Percentiles rank a stretch among this genome's conserved stretches.
phyloP scores from a whole-genome alignment of 441 rosid genomes.

The Geranium incanum region DNA sequence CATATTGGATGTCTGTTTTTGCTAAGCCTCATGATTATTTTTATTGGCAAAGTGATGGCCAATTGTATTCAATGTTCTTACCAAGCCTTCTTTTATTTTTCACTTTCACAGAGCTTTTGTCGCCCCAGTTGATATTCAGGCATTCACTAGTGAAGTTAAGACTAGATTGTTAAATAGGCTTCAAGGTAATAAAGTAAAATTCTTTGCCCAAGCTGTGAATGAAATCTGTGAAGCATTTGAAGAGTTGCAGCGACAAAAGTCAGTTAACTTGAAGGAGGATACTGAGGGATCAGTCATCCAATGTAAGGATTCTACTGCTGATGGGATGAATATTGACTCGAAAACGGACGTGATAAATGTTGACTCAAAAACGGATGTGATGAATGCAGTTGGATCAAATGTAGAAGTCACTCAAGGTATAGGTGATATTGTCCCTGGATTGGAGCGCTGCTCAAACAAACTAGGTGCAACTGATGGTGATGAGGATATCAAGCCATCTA shows the following conservation, averaged over 20 bases:
- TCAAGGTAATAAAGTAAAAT: conserved; percentile 62
- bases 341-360: conserved; percentile 37
- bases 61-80: conserved; percentile 7
- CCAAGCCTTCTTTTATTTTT: conserved; percentile 14
- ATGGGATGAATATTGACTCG: conserved; percentile 34
- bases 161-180: conserved; percentile 57
- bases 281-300: conserved; percentile 32
- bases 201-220: conserved; percentile 72
- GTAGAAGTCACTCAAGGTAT: conserved; percentile 33
- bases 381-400: conserved; percentile 21
- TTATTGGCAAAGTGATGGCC: conserved; percentile 7
- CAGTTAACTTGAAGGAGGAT: conserved; percentile 37
- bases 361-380: conserved; percentile 30
- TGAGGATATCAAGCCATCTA: conserved; percentile 47
- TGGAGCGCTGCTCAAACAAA: conserved; percentile 29
- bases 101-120: conserved; percentile 75
- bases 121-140: conserved; percentile 75
- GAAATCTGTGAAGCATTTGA: conserved; percentile 79
- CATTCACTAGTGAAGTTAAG: conserved; percentile 75
- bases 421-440: conserved; percentile 34
- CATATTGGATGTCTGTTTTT: not conserved
- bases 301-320: conserved; percentile 39
- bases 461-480: conserved; percentile 37
- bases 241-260: conserved; percentile 44
- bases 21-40: not conserved